Evolutionary conservation across 192 early-diverging fungal genomes (phyloP).

Genomic region (Dispira parvispora): DNA sequence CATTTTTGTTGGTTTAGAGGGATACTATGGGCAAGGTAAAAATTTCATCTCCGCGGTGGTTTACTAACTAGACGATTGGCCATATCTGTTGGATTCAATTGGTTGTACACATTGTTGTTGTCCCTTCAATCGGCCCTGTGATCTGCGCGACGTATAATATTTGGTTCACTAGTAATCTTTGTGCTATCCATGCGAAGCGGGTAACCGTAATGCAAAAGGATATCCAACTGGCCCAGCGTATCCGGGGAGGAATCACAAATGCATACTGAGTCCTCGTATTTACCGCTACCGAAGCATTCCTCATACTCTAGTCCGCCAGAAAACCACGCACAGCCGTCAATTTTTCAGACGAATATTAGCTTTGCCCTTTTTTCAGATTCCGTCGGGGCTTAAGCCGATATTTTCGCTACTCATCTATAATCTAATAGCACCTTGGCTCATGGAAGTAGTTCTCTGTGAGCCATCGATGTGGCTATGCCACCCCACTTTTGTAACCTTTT

Average conservation of each 20-base stretch:
- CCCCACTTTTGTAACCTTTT: no score
- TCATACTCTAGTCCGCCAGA: background rate
- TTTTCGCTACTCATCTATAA: background rate
- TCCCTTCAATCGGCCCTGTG: no score
- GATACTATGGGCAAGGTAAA: no score
- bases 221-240: constrained; percentile 76
- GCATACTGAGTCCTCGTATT: constrained; percentile 20
- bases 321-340: background rate
- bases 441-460: no score
- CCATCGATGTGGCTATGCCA: no score
- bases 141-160: no score
- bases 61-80: no score
- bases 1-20: background rate
- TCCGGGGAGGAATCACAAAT: constrained; percentile 69
- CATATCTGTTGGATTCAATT: no score
- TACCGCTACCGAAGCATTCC: constrained; percentile 4
- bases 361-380: background rate
- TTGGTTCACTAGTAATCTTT: constrained; percentile 45
- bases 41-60: no score
- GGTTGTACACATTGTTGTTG: no score
- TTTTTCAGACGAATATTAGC: background rate
- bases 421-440: no score
- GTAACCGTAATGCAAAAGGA: constrained; percentile 88
- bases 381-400: background rate
- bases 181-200: constrained; percentile 86